Percentiles rank a stretch among this genome's conserved stretches.
Evolutionary conservation across 441 rosid species (phyloP).

Genomic region (Gossypium lobatum): DNA sequence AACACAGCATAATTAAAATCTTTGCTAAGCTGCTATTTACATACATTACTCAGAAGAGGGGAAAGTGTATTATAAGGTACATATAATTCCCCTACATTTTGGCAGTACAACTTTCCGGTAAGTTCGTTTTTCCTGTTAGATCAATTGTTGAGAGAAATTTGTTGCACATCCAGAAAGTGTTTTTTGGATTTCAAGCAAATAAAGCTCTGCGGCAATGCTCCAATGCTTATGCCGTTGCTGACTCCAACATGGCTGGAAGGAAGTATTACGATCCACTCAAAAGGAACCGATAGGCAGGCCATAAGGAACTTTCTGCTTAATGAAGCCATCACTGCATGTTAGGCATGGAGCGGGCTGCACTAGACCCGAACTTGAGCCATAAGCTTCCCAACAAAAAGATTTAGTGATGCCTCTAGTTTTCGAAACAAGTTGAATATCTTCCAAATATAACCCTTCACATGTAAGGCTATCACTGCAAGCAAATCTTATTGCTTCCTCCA

Average conservation of each 20-base stretch:
- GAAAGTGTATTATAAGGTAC: neutral
- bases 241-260: neutral
- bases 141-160: neutral
- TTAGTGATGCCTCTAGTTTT: conserved; percentile 26
- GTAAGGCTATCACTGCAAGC: conserved; percentile 67
- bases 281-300: conserved; percentile 21
- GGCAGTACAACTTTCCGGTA: neutral
- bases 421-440: conserved; percentile 56
- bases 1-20: neutral
- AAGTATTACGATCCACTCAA: conserved; percentile 19
- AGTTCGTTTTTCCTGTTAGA: neutral
- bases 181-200: too few species aligned
- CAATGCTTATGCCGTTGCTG: neutral
- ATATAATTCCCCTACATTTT: neutral
- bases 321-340: conserved; percentile 27
- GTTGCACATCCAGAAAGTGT: neutral
- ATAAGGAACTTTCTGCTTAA: conserved; percentile 35
- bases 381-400: conserved; percentile 82
- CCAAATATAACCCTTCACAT: conserved; percentile 50
- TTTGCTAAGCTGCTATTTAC: neutral
- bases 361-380: conserved; percentile 53
- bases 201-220: neutral
- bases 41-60: neutral
- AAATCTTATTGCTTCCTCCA: conserved; percentile 63
- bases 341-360: conserved; percentile 66